A percentile compares a stretch with the other conserved stretches of the same genome.
Evolutionary conservation across 192 early-diverging fungal species (phyloP).

Genomic region (Tieghemiomyces parasiticus): DNA sequence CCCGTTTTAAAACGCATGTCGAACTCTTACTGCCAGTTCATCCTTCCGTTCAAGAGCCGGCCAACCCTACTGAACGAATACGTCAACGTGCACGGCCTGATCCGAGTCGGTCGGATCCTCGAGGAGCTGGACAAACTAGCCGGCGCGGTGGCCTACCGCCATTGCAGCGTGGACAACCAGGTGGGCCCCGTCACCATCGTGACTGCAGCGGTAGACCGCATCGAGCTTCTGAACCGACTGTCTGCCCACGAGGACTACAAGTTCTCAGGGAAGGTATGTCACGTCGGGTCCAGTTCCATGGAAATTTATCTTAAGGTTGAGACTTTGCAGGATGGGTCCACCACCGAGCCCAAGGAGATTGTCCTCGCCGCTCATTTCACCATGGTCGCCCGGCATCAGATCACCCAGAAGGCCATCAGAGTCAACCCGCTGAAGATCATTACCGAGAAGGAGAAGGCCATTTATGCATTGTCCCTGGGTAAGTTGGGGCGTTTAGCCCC

Average conservation of each 20-base stretch:
- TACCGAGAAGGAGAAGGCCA: slow-evolving; percentile 51
- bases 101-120: slow-evolving; percentile 72
- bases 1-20: slow-evolving; percentile 42
- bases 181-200: slow-evolving; percentile 56
- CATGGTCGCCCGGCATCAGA: slow-evolving; percentile 69
- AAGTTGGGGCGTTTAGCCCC: too few species aligned
- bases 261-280: slow-evolving; percentile 70
- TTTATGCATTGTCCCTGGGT: too few species aligned
- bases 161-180: slow-evolving; percentile 36
- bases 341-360: slow-evolving; percentile 20
- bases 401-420: slow-evolving; percentile 46
- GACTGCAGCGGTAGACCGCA: slow-evolving; percentile 77
- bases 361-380: slow-evolving; percentile 72
- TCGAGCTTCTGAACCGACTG: slow-evolving; percentile 53
- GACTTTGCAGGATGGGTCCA: slow-evolving; percentile 21
- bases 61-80: slow-evolving; percentile 65
- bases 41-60: slow-evolving; percentile 61
- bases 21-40: slow-evolving; percentile 62
- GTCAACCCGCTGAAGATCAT: slow-evolving; percentile 62
- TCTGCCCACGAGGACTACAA: slow-evolving; percentile 50
- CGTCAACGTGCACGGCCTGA: slow-evolving; percentile 51
- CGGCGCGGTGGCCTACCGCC: slow-evolving; percentile 63
- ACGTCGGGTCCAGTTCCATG: slow-evolving; percentile 77
- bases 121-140: slow-evolving; percentile 79
- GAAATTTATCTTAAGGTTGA: slow-evolving; percentile 65